phyloP scores from a whole-genome alignment of 768 basidiomycete species.

The Russula foetens region DNA sequence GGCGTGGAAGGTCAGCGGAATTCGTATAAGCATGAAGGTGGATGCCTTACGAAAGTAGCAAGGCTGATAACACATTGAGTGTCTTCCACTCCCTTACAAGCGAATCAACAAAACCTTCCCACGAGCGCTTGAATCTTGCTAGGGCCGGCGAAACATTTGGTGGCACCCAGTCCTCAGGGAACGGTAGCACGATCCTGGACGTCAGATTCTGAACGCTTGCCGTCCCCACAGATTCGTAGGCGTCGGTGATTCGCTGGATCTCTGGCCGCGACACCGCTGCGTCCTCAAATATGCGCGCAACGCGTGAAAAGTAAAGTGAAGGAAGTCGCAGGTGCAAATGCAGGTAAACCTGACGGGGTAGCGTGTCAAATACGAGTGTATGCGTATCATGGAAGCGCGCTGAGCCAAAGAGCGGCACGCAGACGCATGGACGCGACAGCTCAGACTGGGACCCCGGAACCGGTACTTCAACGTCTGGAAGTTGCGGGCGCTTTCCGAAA shows the following conservation, averaged over 20 bases:
- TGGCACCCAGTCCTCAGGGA: slow-evolving; percentile 32
- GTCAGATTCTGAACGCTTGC: neutral
- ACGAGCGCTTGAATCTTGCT: slow-evolving; percentile 52
- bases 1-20: neutral
- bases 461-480: neutral
- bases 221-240: slow-evolving; percentile 16
- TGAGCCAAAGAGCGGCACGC: slow-evolving; percentile 14
- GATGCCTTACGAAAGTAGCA: slow-evolving; percentile 28
- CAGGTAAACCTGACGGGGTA: slow-evolving; percentile 39
- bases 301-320: slow-evolving; percentile 70
- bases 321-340: slow-evolving; percentile 58
- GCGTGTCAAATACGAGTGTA: slow-evolving; percentile 29
- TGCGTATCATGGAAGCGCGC: slow-evolving; percentile 16
- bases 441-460: neutral
- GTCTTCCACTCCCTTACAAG: slow-evolving; percentile 74
- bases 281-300: slow-evolving; percentile 67
- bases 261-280: slow-evolving; percentile 73
- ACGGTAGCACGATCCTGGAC: slow-evolving; percentile 21
- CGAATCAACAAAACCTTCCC: slow-evolving; percentile 67
- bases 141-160: slow-evolving; percentile 54
- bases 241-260: slow-evolving; percentile 38
- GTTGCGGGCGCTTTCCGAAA: neutral
- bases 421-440: slow-evolving; percentile 11
- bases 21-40: neutral
- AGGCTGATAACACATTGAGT: slow-evolving; percentile 61